These are phyloP conservation scores for Byssochlamys sp. DNA, from an alignment of 2,329 filamentous ascomycete genomes.

Conservation along the genomic window DNA sequence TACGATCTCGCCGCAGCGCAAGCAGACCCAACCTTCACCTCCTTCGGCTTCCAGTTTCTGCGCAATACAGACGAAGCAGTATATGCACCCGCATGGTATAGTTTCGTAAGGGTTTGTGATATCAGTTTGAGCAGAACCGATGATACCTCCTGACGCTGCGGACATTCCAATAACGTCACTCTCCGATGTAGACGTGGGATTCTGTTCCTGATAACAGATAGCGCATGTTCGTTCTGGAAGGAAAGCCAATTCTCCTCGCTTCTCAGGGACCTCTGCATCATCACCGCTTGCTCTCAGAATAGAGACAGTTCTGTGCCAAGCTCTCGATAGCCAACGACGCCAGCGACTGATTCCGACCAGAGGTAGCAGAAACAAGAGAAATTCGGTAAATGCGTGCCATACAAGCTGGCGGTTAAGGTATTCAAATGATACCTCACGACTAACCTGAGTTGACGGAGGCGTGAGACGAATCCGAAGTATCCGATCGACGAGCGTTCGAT, in stretches of 20 bases:
- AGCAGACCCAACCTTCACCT: constrained; percentile 84
- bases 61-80: constrained; percentile 93
- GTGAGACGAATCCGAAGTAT: constrained; percentile 74
- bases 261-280: constrained; percentile 40
- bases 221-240: constrained; percentile 89
- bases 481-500: constrained; percentile 81
- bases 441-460: constrained; percentile 74
- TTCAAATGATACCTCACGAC: constrained; percentile 88
- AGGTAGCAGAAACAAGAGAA: constrained; percentile 91
- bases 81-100: constrained; percentile 78
- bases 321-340: constrained; percentile 76
- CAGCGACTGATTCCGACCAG: constrained; percentile 90
- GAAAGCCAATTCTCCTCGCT: constrained; percentile 67
- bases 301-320: constrained; percentile 71
- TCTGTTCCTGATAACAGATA: constrained; percentile 93
- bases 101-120: constrained; percentile 94
- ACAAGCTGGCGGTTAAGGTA: constrained; percentile 95
- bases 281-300: constrained; percentile 45
- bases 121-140: constrained; percentile 82
- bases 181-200: constrained; percentile 60
- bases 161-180: constrained; percentile 64
- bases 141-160: constrained; percentile 59
- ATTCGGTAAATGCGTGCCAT: constrained; percentile 99
- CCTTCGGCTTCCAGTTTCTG: constrained; percentile 83
- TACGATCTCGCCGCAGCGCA: constrained; percentile 75